A percentile compares a stretch with the other conserved stretches of the same genome.
Evolutionary conservation across 2,329 filamentous ascomycete genomes (phyloP).

Genomic region (Venturia pyrina): DNA sequence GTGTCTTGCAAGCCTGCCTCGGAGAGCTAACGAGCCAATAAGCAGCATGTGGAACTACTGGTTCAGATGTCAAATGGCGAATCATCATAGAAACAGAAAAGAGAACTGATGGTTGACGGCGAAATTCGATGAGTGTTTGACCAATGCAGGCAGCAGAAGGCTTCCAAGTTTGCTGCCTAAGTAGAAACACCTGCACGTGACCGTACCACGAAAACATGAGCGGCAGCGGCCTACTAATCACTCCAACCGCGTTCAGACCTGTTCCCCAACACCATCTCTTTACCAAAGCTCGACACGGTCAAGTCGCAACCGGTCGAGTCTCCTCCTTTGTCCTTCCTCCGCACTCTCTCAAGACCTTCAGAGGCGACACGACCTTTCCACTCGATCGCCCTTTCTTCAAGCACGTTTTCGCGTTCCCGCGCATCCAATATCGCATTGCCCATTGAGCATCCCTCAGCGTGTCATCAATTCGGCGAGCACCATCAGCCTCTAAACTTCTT

Average conservation of each 20-base stretch:
- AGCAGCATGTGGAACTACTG: background rate
- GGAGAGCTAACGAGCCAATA: background rate
- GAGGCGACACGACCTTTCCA: background rate
- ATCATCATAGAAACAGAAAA: background rate
- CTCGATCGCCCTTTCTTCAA: background rate
- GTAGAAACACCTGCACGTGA: background rate
- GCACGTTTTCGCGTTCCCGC: background rate
- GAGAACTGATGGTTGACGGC: background rate
- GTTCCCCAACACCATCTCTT: background rate
- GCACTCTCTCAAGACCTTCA: background rate
- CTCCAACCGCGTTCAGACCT: background rate
- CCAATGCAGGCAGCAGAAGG: background rate
- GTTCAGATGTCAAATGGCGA: background rate
- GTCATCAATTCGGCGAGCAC: background rate
- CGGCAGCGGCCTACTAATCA: background rate
- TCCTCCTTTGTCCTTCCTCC: background rate
- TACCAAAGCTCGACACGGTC: background rate
- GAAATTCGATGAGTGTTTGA: background rate
- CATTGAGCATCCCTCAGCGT: background rate
- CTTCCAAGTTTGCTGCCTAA: background rate
- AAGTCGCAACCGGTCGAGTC: conserved; percentile 1
- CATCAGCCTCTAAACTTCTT: background rate
- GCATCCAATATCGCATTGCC: background rate
- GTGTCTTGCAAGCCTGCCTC: background rate
- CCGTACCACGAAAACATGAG: background rate